Percentiles rank a stretch among this genome's conserved stretches.
These are phyloP conservation scores for Dalbergia cochinchinensis DNA, from an alignment of 306 rosid genomes.

Conservation along the genomic window DNA sequence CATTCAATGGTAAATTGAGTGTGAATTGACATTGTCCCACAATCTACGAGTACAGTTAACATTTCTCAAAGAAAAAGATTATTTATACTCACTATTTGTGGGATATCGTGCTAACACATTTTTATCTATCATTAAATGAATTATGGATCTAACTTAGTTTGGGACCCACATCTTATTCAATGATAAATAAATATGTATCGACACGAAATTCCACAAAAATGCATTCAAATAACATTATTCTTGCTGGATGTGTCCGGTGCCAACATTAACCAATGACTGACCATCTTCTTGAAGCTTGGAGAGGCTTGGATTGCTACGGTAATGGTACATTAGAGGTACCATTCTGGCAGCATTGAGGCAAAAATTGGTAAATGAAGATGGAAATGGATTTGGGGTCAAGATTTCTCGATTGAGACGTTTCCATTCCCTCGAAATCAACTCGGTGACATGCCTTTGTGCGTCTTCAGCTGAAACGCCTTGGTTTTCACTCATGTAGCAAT, in stretches of 20 bases:
- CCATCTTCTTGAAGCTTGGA: slow-evolving; percentile 49
- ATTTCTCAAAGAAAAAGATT: no score
- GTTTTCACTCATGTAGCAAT: slow-evolving; percentile 56
- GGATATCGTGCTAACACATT: no score
- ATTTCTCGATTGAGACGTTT: slow-evolving; percentile 55
- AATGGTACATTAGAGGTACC: slow-evolving; percentile 64
- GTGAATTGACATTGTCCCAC: no score
- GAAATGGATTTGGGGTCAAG: slow-evolving; percentile 45
- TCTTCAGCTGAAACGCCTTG: slow-evolving; percentile 42
- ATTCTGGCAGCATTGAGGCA: slow-evolving; percentile 62
- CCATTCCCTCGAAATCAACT: slow-evolving; percentile 64
- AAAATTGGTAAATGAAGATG: slow-evolving; percentile 51
- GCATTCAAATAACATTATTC: no score
- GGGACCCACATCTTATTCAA: no score
- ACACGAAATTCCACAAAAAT: no score
- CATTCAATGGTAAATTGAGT: no score
- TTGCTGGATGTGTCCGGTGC: background rate
- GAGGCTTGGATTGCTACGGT: slow-evolving; percentile 52
- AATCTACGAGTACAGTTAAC: no score
- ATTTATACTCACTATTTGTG: no score
- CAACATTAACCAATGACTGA: slow-evolving; percentile 43
- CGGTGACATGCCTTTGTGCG: slow-evolving; percentile 29
- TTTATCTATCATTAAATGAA: no score
- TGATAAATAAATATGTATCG: no score
- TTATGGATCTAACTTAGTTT: no score